Evolutionary conservation across 1,139 yeast genomes (phyloP).

Genomic region (Scheffersomyces parashehatae): DNA sequence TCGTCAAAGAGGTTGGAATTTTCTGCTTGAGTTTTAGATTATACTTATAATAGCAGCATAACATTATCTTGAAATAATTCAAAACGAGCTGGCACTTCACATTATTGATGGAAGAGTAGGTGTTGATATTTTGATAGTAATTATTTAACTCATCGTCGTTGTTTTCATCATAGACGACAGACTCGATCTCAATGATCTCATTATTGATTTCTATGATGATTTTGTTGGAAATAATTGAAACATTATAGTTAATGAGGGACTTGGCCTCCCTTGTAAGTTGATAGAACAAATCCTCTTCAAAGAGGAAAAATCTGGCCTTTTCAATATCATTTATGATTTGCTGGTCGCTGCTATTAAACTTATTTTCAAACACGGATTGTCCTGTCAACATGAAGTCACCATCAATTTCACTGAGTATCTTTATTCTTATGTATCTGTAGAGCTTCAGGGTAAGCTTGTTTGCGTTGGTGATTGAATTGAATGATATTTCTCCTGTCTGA

Average conservation of each 20-base stretch:
- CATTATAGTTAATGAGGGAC: conserved; percentile 68
- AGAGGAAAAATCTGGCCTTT: conserved; percentile 67
- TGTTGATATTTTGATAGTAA: conserved; percentile 31
- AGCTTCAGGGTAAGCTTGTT: conserved; percentile 27
- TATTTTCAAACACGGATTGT: conserved; percentile 36
- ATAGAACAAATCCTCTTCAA: conserved; percentile 81
- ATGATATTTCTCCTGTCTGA: conserved; percentile 34
- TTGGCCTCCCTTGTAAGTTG: conserved; percentile 78
- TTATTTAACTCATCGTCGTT: conserved; percentile 40
- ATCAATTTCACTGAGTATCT: conserved; percentile 53
- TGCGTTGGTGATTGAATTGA: conserved; percentile 27
- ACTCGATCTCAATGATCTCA: conserved; percentile 70
- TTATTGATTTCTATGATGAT: conserved; percentile 65
- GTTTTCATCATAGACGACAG: conserved; percentile 50
- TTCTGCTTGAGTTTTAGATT: conserved; percentile 49
- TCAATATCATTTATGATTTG: conserved; percentile 53
- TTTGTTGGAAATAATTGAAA: conserved; percentile 63
- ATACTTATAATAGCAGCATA: conserved; percentile 59
- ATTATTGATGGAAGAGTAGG: conserved; percentile 34
- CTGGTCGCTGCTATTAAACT: conserved; percentile 23
- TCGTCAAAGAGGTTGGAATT: conserved; percentile 49
- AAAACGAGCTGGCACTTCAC: conserved; percentile 54
- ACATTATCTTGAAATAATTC: conserved; percentile 55
- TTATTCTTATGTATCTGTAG: conserved; percentile 50
- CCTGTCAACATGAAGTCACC: conserved; percentile 54